A percentile compares a stretch with the other conserved stretches of the same genome.
Conservation (phyloP, 1,139 yeast genomes). For the Geotrichum aggregatum region DNA sequence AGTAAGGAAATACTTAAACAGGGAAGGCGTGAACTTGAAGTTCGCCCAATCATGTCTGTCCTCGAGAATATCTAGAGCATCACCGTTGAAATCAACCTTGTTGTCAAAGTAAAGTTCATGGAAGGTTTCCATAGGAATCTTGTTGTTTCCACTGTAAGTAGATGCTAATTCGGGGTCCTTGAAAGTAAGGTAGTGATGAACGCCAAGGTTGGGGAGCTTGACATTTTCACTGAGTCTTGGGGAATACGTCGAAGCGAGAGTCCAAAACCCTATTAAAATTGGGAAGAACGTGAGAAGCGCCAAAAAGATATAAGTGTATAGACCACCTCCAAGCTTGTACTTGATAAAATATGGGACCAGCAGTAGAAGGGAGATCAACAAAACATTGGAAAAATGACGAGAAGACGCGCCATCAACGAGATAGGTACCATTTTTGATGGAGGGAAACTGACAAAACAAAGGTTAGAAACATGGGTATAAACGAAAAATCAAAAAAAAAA, state of each 20-base stretch:
- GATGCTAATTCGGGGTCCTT: slow-evolving; percentile 69
- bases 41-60: slow-evolving; percentile 89
- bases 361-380: slow-evolving; percentile 51
- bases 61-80: slow-evolving; percentile 77
- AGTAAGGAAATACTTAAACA: slow-evolving; percentile 72
- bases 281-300: slow-evolving; percentile 58
- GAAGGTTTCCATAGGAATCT: slow-evolving; percentile 91
- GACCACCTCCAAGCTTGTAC: slow-evolving; percentile 70
- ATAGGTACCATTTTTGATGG: slow-evolving; percentile 79
- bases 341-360: slow-evolving; percentile 63
- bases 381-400: slow-evolving; percentile 63
- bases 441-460: slow-evolving; percentile 43
- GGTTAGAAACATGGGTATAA: not conserved
- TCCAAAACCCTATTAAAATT: slow-evolving; percentile 77
- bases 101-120: slow-evolving; percentile 81
- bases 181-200: slow-evolving; percentile 75
- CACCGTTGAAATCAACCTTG: slow-evolving; percentile 85
- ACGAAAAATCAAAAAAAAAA: not conserved
- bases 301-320: slow-evolving; percentile 52
- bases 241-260: slow-evolving; percentile 66
- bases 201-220: slow-evolving; percentile 69
- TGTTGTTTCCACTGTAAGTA: slow-evolving; percentile 66
- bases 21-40: slow-evolving; percentile 70
- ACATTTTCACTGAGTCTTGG: slow-evolving; percentile 81
- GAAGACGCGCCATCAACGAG: slow-evolving; percentile 93